These are phyloP conservation scores for Penicillium samsonianum DNA, from an alignment of 495 filamentous ascomycete genomes.

Conservation along the genomic window DNA sequence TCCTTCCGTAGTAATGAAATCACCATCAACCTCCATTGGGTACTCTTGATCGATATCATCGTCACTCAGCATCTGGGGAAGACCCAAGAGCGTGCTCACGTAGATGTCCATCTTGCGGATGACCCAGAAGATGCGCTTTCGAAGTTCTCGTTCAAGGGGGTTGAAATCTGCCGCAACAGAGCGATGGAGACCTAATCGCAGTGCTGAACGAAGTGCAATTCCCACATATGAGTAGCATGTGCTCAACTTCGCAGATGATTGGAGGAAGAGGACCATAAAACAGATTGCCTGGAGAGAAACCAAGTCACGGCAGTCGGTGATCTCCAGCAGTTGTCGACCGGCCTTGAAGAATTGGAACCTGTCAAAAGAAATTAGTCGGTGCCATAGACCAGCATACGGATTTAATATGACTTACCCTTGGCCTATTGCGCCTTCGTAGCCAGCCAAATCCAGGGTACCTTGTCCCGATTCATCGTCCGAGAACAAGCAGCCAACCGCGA, in stretches of 20 bases:
- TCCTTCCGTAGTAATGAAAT: constrained; percentile 78
- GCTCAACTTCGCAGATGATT: constrained; percentile 85
- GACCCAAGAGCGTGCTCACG: constrained; percentile 82
- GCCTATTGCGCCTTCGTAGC: constrained; percentile 73
- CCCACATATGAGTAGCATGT: constrained; percentile 94
- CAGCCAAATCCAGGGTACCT: constrained; percentile 50
- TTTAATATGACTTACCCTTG: constrained; percentile 63
- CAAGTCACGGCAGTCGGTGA: constrained; percentile 89
- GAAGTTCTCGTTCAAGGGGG: constrained; percentile 79
- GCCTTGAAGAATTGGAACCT: constrained; percentile 85
- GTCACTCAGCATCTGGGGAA: constrained; percentile 79
- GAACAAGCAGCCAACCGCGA: constrained; percentile 89
- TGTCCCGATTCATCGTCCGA: constrained; percentile 45
- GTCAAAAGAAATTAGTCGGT: constrained; percentile 10
- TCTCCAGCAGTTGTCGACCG: constrained; percentile 78
- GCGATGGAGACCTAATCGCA: constrained; percentile 88
- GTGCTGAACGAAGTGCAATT: constrained; percentile 79
- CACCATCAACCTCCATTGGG: constrained; percentile 84
- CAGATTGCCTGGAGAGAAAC: constrained; percentile 81
- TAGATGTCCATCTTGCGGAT: constrained; percentile 94
- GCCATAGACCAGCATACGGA: not conserved
- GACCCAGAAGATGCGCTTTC: constrained; percentile 87
- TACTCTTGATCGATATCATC: constrained; percentile 92
- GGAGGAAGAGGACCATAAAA: constrained; percentile 91
- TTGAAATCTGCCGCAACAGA: constrained; percentile 72